Percentiles rank a stretch among this genome's conserved stretches.
Conservation (phyloP, 2,329 filamentous ascomycete genomes). For the Aspergillus quadricinctus region DNA sequence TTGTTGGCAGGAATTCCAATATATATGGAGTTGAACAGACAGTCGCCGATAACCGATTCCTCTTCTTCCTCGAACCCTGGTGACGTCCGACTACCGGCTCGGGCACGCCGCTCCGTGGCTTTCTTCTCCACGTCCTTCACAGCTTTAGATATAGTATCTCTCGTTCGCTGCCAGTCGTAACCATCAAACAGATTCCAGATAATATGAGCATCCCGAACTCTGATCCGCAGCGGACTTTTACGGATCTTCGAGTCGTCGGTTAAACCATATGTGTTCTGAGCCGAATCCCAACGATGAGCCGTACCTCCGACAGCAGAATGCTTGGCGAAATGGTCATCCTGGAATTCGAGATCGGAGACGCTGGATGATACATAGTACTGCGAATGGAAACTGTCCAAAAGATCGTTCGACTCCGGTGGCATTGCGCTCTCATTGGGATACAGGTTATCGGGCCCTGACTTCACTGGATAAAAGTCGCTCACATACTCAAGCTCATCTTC, state of each 20-base stretch:
- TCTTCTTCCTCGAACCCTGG: conserved; percentile 61
- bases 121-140: conserved; percentile 82
- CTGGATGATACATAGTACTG: conserved; percentile 53
- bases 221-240: conserved; percentile 69
- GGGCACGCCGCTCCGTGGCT: conserved; percentile 68
- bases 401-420: conserved; percentile 35
- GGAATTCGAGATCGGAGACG: conserved; percentile 63
- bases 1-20: conserved; percentile 85
- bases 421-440: conserved; percentile 23
- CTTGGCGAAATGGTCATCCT: conserved; percentile 72
- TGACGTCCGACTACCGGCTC: conserved; percentile 53
- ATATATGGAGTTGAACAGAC: conserved; percentile 97
- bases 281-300: conserved; percentile 76
- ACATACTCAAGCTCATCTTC: conserved; percentile 48
- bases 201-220: conserved; percentile 79
- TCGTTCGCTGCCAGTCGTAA: conserved; percentile 89
- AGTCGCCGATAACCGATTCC: conserved; percentile 85
- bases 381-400: conserved; percentile 51
- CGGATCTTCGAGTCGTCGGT: conserved; percentile 58
- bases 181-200: conserved; percentile 99
- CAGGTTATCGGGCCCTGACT: conserved; percentile 30
- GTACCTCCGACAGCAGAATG: conserved; percentile 59
- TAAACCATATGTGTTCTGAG: conserved; percentile 67
- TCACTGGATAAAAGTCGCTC: conserved; percentile 52
- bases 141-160: conserved; percentile 79